phyloP scores from a whole-genome alignment of 1,284 basidiomycete species.

The Afroboletus lepidellus region DNA sequence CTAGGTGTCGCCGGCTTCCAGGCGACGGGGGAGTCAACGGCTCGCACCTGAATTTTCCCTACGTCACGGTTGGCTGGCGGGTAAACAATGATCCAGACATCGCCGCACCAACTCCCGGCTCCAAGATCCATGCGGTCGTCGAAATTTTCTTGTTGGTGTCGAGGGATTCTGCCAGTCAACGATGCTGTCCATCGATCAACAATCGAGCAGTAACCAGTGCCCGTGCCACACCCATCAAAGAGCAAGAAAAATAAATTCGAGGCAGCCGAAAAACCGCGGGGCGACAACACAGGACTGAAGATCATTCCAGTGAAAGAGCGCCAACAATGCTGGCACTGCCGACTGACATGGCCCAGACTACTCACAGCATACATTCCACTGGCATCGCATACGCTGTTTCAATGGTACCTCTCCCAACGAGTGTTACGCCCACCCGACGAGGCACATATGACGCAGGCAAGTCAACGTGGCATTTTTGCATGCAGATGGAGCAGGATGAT shows the following conservation, averaged over 20 bases:
- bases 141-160: not conserved
- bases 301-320: not conserved
- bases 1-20: not conserved
- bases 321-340: slow-evolving; percentile 4
- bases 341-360: not conserved
- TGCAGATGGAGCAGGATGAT: not conserved
- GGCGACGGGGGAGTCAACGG: not conserved
- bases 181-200: slow-evolving; percentile 5
- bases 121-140: not conserved
- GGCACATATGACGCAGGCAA: slow-evolving; percentile 39
- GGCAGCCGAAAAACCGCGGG: not conserved
- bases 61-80: too few relatives aligned
- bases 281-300: not conserved
- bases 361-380: slow-evolving; percentile 7
- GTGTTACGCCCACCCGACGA: too few relatives aligned
- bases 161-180: not conserved
- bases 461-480: slow-evolving; percentile 29
- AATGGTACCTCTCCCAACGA: slow-evolving; percentile 38
- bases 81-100: not conserved
- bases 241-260: not conserved
- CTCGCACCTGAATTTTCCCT: not conserved
- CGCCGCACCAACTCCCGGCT: too few relatives aligned
- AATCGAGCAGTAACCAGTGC: not conserved
- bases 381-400: slow-evolving; percentile 7
- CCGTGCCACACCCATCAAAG: slow-evolving; percentile 3